Percentiles rank a stretch among this genome's conserved stretches.
Evolutionary conservation across 805 yeast species (phyloP).

Genomic region (Starmerella powellii): DNA sequence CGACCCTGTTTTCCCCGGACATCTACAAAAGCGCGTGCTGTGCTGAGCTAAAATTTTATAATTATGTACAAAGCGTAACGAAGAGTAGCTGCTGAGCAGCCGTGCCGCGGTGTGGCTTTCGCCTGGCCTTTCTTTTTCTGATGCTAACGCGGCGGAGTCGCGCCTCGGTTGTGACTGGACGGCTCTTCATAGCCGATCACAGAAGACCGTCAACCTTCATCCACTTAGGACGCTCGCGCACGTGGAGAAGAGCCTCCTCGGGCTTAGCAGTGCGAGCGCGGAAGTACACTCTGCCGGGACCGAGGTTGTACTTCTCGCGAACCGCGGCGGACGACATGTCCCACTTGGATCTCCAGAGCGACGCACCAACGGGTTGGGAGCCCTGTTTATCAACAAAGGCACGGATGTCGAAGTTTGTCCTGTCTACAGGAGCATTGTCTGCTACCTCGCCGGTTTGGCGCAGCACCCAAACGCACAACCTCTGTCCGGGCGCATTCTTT

Average conservation of each 20-base stretch:
- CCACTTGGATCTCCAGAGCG: slow-evolving; percentile 76
- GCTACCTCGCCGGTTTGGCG: slow-evolving; percentile 42
- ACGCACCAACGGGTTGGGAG: slow-evolving; percentile 78
- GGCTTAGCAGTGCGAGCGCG: slow-evolving; percentile 25
- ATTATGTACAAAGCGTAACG: neutral
- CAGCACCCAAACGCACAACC: slow-evolving; percentile 83
- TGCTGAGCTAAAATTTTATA: neutral
- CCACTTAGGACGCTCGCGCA: slow-evolving; percentile 23
- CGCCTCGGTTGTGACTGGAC: neutral
- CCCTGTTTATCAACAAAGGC: slow-evolving; percentile 43
- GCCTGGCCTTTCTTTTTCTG: too few relatives aligned
- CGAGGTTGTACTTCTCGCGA: slow-evolving; percentile 62
- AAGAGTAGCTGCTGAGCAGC: too few relatives aligned
- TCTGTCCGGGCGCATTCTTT: slow-evolving; percentile 69
- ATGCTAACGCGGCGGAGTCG: too few relatives aligned
- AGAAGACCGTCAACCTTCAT: slow-evolving; percentile 13
- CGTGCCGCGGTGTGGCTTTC: too few relatives aligned
- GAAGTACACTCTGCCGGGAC: slow-evolving; percentile 54
- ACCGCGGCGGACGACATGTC: slow-evolving; percentile 55
- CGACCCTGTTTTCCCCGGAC: neutral
- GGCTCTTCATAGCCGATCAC: neutral
- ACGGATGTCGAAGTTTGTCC: slow-evolving; percentile 61
- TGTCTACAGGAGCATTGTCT: too few relatives aligned
- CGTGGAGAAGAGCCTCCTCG: slow-evolving; percentile 23
- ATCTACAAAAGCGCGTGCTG: neutral